Evolutionary conservation across 345 rosid species (phyloP).

Genomic region (Lenwebbia sp.): DNA sequence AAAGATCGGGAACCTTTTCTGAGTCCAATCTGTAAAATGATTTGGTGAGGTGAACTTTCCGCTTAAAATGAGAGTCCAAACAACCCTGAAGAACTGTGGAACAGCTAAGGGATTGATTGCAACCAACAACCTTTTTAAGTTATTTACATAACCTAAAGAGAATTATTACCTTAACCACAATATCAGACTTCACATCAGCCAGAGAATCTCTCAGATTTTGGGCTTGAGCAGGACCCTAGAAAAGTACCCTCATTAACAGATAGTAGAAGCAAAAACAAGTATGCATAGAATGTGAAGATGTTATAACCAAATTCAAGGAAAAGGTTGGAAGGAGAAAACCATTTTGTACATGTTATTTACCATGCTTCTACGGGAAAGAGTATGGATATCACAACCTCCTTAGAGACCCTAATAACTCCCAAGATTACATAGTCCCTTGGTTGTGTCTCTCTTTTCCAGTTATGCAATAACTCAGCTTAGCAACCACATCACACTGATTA

Average conservation of each 20-base stretch:
- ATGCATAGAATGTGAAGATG: neutral
- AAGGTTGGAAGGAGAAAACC: neutral
- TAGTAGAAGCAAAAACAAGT: neutral
- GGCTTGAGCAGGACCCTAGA: conserved; percentile 93
- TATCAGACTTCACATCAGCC: conserved; percentile 70
- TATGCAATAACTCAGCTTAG: neutral
- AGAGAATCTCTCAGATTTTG: conserved; percentile 91
- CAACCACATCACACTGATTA: neutral
- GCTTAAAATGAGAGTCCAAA: neutral
- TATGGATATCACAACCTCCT: neutral
- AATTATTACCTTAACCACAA: conserved; percentile 57
- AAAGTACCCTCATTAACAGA: neutral
- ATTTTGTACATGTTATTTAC: neutral
- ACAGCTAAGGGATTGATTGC: neutral
- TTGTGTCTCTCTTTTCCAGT: neutral
- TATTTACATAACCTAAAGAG: neutral
- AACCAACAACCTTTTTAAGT: neutral
- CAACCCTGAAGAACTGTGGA: neutral
- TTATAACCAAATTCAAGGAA: neutral
- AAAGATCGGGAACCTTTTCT: conserved; percentile 85
- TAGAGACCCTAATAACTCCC: neutral
- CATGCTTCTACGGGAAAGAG: neutral
- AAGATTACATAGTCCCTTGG: neutral
- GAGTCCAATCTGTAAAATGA: conserved; percentile 52
- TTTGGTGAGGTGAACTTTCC: neutral